These are phyloP conservation scores for Candida palmyrensis DNA, from an alignment of 805 yeast species.

Conservation along the genomic window DNA sequence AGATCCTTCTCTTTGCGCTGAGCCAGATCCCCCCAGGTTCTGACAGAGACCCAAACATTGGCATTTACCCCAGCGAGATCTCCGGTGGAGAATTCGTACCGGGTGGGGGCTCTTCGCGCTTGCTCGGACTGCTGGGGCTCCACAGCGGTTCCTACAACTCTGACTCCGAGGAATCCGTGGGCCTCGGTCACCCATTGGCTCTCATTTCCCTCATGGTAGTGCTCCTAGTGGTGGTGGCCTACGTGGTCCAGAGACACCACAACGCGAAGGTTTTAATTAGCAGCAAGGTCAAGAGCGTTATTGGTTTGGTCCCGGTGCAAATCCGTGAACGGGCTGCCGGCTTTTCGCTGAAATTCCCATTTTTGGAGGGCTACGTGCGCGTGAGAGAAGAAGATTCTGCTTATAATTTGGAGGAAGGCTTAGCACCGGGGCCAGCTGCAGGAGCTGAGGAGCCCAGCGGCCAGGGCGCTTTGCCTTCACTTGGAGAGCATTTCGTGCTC, in stretches of 20 bases:
- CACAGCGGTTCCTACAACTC: no score
- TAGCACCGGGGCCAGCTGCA: not conserved
- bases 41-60: conserved; percentile 20
- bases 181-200: conserved; percentile 4
- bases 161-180: not conserved
- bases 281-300: conserved; percentile 11
- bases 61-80: conserved; percentile 38
- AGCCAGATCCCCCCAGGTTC: conserved; percentile 43
- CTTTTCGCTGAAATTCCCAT: no score
- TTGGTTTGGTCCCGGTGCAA: conserved; percentile 6
- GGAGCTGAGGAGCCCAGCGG: not conserved
- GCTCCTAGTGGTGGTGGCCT: conserved; percentile 12
- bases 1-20: conserved; percentile 77
- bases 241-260: no score
- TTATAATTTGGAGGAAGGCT: conserved; percentile 31
- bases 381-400: conserved; percentile 8
- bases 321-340: no score
- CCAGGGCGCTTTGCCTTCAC: conserved; percentile 13
- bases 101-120: conserved; percentile 16
- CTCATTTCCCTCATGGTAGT: conserved; percentile 11
- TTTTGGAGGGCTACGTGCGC: conserved; percentile 1
- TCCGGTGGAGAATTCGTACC: conserved; percentile 28
- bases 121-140: no score
- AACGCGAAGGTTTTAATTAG: not conserved
- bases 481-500: conserved; percentile 17